Evolutionary conservation across 1,284 basidiomycete genomes (phyloP).

Genomic region (Irpex sp.): DNA sequence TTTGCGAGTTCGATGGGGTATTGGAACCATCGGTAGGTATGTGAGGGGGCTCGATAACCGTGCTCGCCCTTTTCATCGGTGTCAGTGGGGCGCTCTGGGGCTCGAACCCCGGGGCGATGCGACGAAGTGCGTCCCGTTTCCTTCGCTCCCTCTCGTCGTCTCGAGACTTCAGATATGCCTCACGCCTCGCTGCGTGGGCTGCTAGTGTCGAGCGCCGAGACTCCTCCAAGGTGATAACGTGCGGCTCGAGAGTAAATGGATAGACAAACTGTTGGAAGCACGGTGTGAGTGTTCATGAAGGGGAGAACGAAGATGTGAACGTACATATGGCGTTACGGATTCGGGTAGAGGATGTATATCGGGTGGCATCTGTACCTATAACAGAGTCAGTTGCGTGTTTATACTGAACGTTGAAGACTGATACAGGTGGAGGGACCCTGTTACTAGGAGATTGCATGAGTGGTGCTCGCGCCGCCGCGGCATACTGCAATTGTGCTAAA

Average conservation of each 20-base stretch:
- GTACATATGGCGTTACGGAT: conserved; percentile 82
- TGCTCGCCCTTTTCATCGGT: conserved; percentile 34
- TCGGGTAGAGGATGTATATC: conserved; percentile 93
- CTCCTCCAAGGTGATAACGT: conserved; percentile 71
- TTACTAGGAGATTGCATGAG: conserved; percentile 89
- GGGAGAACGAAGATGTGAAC: conserved; percentile 23
- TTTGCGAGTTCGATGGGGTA: background rate
- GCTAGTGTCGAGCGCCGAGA: conserved; percentile 65
- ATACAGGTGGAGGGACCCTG: conserved; percentile 77
- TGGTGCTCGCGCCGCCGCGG: conserved; percentile 70
- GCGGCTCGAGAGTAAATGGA: conserved; percentile 87
- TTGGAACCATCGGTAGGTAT: background rate
- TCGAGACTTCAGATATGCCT: conserved; percentile 65
- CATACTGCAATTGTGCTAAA: conserved; percentile 53
- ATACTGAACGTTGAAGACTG: conserved; percentile 4
- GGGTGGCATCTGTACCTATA: conserved; percentile 75
- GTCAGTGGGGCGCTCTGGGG: conserved; percentile 51
- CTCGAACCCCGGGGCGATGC: conserved; percentile 75
- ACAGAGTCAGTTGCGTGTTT: background rate
- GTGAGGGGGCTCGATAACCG: background rate
- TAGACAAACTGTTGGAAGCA: conserved; percentile 77
- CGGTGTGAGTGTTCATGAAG: background rate
- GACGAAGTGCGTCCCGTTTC: conserved; percentile 70
- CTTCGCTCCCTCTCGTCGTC: conserved; percentile 76
- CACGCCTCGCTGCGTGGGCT: conserved; percentile 61